Evolutionary conservation across 2,329 filamentous ascomycete species (phyloP).

Genomic region (Microsporum ferrugineum): DNA sequence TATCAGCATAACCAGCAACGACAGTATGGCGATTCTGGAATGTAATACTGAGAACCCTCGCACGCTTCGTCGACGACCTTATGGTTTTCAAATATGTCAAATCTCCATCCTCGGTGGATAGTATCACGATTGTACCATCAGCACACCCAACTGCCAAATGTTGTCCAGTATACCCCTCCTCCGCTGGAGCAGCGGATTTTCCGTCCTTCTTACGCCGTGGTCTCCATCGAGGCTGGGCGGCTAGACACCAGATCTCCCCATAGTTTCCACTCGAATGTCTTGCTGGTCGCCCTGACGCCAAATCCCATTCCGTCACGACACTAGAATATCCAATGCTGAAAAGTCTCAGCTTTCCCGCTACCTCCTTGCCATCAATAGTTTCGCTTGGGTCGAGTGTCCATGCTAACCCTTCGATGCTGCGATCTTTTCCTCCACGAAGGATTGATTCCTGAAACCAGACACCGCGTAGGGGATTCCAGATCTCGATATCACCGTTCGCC

Average conservation of each 20-base stretch:
- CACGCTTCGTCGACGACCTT: constrained; percentile 67
- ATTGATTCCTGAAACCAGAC: constrained; percentile 84
- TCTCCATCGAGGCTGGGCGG: constrained; percentile 60
- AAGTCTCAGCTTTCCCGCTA: constrained; percentile 64
- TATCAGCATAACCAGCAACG: constrained; percentile 90
- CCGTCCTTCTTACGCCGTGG: constrained; percentile 27
- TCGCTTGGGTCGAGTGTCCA: constrained; percentile 84
- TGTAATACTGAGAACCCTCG: constrained; percentile 78
- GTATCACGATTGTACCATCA: constrained; percentile 76
- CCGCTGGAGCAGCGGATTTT: constrained; percentile 23
- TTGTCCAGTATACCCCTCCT: constrained; percentile 37
- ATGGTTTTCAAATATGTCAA: constrained; percentile 69
- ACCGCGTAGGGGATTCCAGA: constrained; percentile 81
- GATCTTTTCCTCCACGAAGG: constrained; percentile 69
- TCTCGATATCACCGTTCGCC: constrained; percentile 91
- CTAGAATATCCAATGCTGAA: constrained; percentile 96
- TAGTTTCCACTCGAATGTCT: constrained; percentile 83
- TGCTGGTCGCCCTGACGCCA: constrained; percentile 64
- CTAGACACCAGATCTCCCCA: constrained; percentile 94
- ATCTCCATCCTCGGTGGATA: constrained; percentile 75
- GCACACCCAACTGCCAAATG: constrained; percentile 81
- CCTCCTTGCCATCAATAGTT: constrained; percentile 42
- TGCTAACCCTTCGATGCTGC: constrained; percentile 78
- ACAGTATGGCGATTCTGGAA: constrained; percentile 77
- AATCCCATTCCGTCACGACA: constrained; percentile 88